A percentile compares a stretch with the other conserved stretches of the same genome.
Conservation (phyloP, 352 stramenopile genomes). For the Phytophthora rubi region DNA sequence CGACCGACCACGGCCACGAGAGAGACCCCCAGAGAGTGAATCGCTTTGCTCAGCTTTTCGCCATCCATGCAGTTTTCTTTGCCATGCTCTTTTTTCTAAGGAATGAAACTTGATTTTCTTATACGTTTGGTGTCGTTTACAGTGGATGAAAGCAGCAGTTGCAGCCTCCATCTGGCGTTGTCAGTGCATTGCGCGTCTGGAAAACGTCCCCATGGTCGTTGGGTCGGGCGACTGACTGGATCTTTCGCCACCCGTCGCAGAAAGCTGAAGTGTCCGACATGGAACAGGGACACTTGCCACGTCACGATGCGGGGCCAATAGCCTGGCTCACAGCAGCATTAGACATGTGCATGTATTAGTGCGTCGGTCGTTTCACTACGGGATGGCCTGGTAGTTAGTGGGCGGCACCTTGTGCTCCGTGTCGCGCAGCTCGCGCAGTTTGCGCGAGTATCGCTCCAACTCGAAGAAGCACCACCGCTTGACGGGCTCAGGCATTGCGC, state of each 20-base stretch:
- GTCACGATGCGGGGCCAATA: background rate
- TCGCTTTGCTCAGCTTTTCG: conserved; percentile 31
- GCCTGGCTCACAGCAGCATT: too few relatives aligned
- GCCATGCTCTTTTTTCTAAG: conserved; percentile 14
- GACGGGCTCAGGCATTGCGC: conserved; percentile 36
- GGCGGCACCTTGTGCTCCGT: conserved; percentile 15
- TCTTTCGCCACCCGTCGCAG: conserved; percentile 12
- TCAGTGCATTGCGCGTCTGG: background rate
- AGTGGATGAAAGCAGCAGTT: too few relatives aligned
- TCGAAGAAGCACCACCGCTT: conserved; percentile 64
- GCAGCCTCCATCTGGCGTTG: too few relatives aligned
- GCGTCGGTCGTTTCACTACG: conserved; percentile 12
- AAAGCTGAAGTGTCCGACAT: background rate
- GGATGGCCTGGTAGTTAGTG: conserved; percentile 42
- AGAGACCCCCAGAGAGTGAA: conserved; percentile 18
- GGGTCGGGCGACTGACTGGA: background rate
- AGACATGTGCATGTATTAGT: background rate
- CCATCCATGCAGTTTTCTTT: conserved; percentile 32
- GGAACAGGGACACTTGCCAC: background rate
- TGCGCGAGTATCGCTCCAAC: conserved; percentile 62
- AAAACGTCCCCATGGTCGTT: background rate
- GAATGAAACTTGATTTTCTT: conserved; percentile 28
- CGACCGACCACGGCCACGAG: conserved; percentile 8
- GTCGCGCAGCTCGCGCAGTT: conserved; percentile 39
- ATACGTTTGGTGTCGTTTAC: too few relatives aligned